Evolutionary conservation across 2,329 filamentous ascomycete genomes (phyloP).

Genomic region (Neophaeococcomyces mojaviensis): DNA sequence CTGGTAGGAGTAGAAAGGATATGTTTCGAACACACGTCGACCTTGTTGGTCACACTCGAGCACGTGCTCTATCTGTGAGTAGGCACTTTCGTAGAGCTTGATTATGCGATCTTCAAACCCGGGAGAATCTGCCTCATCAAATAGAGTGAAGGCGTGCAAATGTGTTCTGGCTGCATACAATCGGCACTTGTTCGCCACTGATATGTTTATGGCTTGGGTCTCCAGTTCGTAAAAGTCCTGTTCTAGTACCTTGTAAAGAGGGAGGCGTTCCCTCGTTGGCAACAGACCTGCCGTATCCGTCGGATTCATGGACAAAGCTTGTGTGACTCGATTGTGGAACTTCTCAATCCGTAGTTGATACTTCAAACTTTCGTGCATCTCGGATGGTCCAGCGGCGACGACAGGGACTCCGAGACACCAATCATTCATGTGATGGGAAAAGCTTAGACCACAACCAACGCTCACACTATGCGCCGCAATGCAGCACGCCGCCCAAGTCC

Average conservation of each 20-base stretch:
- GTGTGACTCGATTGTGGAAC: neutral
- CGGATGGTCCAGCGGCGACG: neutral
- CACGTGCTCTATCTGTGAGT: slow-evolving; percentile 11
- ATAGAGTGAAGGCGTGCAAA: slow-evolving; percentile 21
- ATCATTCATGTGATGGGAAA: slow-evolving; percentile 7
- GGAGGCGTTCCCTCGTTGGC: slow-evolving; percentile 4
- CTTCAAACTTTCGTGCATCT: neutral
- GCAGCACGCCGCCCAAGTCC: slow-evolving; percentile 61
- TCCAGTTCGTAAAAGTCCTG: slow-evolving; percentile 9
- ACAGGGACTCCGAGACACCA: slow-evolving; percentile 1
- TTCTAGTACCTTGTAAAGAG: slow-evolving; percentile 8
- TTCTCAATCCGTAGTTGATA: neutral
- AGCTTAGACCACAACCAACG: slow-evolving; percentile 8
- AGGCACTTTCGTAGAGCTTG: slow-evolving; percentile 15
- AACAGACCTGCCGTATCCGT: neutral
- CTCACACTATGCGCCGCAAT: slow-evolving; percentile 49
- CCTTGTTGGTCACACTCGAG: slow-evolving; percentile 7
- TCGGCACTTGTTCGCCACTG: slow-evolving; percentile 9
- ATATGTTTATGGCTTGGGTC: neutral
- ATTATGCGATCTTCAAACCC: slow-evolving; percentile 15
- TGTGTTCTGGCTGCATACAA: slow-evolving; percentile 19
- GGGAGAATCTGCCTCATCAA: slow-evolving; percentile 16
- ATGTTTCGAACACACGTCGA: slow-evolving; percentile 6
- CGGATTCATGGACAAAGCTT: neutral
- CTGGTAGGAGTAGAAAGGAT: slow-evolving; percentile 10